Evolutionary conservation across 1,284 basidiomycete genomes (phyloP).

Genomic region (Clitocybe nebularis): DNA sequence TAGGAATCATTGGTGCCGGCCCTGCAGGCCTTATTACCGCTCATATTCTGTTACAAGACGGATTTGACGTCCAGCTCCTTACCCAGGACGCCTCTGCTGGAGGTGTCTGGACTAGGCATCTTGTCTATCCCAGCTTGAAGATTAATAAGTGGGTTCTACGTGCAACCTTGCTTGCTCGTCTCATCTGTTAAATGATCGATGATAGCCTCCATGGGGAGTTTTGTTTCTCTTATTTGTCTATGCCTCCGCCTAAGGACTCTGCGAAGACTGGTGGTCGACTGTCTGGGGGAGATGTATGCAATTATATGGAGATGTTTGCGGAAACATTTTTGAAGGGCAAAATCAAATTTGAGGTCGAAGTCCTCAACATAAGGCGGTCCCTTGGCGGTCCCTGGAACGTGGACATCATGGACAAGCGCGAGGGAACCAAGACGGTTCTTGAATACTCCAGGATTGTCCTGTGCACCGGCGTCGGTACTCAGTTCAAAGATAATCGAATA

Average conservation of each 20-base stretch:
- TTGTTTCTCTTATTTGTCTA: conserved; percentile 47
- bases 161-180: conserved; percentile 3
- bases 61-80: conserved; percentile 51
- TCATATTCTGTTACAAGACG: conserved; percentile 49
- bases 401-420: conserved; percentile 29
- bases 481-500: not conserved
- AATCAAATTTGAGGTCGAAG: conserved; percentile 43
- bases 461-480: conserved; percentile 50
- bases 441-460: conserved; percentile 45
- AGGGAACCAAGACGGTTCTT: conserved; percentile 23
- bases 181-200: not conserved
- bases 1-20: conserved; percentile 57
- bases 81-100: conserved; percentile 48
- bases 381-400: conserved; percentile 36
- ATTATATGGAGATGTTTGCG: conserved; percentile 51
- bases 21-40: conserved; percentile 57
- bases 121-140: conserved; percentile 48
- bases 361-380: conserved; percentile 38
- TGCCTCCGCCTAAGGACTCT: conserved; percentile 36
- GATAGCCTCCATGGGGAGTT: conserved; percentile 58
- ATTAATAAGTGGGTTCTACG: conserved; percentile 51
- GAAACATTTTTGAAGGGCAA: conserved; percentile 39
- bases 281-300: conserved; percentile 45
- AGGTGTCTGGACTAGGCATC: conserved; percentile 49
- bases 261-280: conserved; percentile 38